Conservation (phyloP, 1,139 yeast species). For the Taphrina flavorubra region DNA sequence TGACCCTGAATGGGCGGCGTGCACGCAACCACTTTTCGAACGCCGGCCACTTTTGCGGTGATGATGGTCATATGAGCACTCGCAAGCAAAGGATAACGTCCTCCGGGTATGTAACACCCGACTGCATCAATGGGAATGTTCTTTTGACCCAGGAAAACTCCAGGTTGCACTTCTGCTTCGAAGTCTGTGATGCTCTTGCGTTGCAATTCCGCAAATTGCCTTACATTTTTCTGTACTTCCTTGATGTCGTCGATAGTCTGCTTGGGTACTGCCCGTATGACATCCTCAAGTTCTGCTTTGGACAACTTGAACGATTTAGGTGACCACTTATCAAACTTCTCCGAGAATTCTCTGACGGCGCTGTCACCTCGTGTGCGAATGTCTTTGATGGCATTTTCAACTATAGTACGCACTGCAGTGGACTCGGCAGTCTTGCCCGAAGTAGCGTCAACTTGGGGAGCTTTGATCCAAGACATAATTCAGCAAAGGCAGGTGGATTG, state of each 20-base stretch:
- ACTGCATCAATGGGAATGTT: constrained; percentile 11
- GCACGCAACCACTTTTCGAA: constrained; percentile 4
- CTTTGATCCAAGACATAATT: constrained; percentile 11
- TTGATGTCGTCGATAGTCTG: constrained; percentile 9
- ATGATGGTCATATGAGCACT: constrained; percentile 13
- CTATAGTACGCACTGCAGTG: constrained; percentile 2
- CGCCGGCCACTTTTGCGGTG: constrained; percentile 7
- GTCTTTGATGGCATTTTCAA: background rate
- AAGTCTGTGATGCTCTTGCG: constrained; percentile 6
- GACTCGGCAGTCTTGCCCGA: constrained; percentile 3
- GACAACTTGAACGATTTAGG: constrained; percentile 3
- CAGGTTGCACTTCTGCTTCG: constrained; percentile 6
- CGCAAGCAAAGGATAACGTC: constrained; percentile 1
- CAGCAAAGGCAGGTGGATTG: background rate
- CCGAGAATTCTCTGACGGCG: constrained; percentile 6
- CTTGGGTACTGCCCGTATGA: background rate
- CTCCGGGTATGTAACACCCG: constrained; percentile 10
- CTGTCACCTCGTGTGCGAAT: constrained; percentile 6
- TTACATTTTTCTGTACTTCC: constrained; percentile 8
- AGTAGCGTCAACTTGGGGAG: background rate
- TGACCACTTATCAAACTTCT: constrained; percentile 6
- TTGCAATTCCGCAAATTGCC: constrained; percentile 9
- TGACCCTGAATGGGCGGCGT: constrained; percentile 10
- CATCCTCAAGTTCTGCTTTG: background rate
- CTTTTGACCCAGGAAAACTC: constrained; percentile 5